Base-by-base conservation (phyloP, 345 rosid genomes). In the Lumnitzera racemosa region DNA sequence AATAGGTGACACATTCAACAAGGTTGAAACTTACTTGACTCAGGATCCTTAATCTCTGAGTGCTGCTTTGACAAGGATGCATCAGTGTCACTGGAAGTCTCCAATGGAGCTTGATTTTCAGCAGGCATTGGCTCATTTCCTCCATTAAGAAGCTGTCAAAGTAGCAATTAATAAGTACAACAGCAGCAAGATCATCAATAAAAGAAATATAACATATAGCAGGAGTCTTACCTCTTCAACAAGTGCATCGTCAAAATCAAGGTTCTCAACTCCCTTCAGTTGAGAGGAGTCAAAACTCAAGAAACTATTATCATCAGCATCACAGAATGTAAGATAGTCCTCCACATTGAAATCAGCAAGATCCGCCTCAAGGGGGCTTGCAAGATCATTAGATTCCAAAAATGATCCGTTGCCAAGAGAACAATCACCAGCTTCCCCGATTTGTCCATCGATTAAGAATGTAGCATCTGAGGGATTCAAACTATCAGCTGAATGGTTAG, bases 321-420 rank as follows among this genome's bases (percentile, higher is more conserved):
- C 92, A 41, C 66, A 77, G 74, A 84, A 84, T 52, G 72, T 80
- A 54, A 94, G 84, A 61, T 81, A 94, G 50, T 94, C 96, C 13
- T 81, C 96, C 70, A 79, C 55, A 70, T 79, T 66, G 62, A 86
- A 86, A 66, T 66, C 78, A 15, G 61, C 67, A 13, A 81, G 47
- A 55, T 79, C 78, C 43, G 72, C 70, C 68, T 76, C 84, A 47
- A 58, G 20, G 11, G 71, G 59, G 67, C 67, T 73, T 49, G 79
- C 72, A 62, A 89, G 91, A 74, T 94, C 97, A 65, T 81, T 76
- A 31, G 91, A 77, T 68, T 86, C 90, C 41, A 87, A 67, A 77
- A 67, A 87, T 46, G 78, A 57, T 16, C 72, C 89, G 65, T 88
- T 89, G 49, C 58, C 72, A 51, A 70, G 71, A 75, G 65, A 72